Evolutionary conservation across 1,284 basidiomycete species (phyloP), one percentile per base, ranked within the genome.

Genomic region (Butyriboletus appendiculatus): DNA sequence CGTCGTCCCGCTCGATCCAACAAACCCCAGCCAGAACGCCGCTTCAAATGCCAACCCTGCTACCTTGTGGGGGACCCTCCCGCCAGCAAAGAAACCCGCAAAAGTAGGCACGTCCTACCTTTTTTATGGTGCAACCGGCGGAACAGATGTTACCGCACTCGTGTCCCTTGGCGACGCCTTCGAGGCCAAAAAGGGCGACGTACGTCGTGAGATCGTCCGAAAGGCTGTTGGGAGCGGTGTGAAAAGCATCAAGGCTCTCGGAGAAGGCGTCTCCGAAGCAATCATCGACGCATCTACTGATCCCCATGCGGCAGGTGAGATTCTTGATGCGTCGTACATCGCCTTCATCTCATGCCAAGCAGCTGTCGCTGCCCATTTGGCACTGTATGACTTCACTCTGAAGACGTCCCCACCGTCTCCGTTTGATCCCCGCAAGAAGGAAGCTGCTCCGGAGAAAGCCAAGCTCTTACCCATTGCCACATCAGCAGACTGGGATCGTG

Each of bases 361-460:
- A 88, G 91, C 92, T 35, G 88, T 91, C 48, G 90, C 85, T 4
- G 84, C 91, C 2, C 77, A 90, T 62, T 76, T 94, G 56, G 87
- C 88, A 3, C 64, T 80, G 40, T 93, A 88, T 72, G 80, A 82
- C 52, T 93, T 92, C 65, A 81, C 83, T 2, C 75, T 94, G 62
- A 92, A 94, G 72, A 93, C 90, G 0, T 74, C 75, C 3, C 80
- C 82, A 3, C 79, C 80, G 3, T 86, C 83, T 15, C 66, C 68
- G 1, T 86, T 85, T 71, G 79, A 84, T 61, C 81, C 84, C 3
- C 78, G 80, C 44, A 68, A 76, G 48, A 74, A 71, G 51, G 75
- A 78, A 42, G 69, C 76, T 6, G 67, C 77, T 15, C 77, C 81
- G 0, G 77, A 79, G 38, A 78, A 81, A 56, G 61, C 85, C 15